phyloP scores from a whole-genome alignment of 2,329 filamentous ascomycete species.

The Clathrospora elynae region DNA sequence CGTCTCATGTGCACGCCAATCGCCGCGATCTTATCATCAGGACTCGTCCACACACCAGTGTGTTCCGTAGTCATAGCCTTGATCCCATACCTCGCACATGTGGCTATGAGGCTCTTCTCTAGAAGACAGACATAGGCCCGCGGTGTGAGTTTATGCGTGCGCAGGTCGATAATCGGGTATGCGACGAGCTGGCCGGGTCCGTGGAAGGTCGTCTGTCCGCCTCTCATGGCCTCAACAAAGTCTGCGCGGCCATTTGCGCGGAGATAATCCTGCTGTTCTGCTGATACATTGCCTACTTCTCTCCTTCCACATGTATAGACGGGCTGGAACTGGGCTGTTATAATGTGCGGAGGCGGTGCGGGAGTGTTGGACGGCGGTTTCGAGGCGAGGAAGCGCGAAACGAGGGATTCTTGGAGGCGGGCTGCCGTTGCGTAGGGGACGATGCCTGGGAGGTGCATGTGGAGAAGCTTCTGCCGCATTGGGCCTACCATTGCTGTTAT shows the following conservation, averaged over 20 bases:
- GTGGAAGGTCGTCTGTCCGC: slow-evolving; percentile 93
- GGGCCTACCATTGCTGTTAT: slow-evolving; percentile 22
- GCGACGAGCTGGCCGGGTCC: slow-evolving; percentile 90
- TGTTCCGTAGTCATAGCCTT: slow-evolving; percentile 69
- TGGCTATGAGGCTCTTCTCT: slow-evolving; percentile 74
- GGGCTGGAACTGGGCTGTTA: slow-evolving; percentile 81
- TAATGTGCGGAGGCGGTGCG: slow-evolving; percentile 66
- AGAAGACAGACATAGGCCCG: slow-evolving; percentile 78
- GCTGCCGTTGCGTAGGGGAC: slow-evolving; percentile 62
- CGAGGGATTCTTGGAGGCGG: slow-evolving; percentile 62
- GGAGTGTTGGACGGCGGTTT: slow-evolving; percentile 57
- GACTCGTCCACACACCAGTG: slow-evolving; percentile 76
- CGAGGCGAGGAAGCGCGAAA: slow-evolving; percentile 62
- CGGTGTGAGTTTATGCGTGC: slow-evolving; percentile 69
- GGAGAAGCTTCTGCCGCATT: slow-evolving; percentile 62
- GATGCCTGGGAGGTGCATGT: slow-evolving; percentile 62
- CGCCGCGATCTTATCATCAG: slow-evolving; percentile 76
- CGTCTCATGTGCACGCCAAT: slow-evolving; percentile 89
- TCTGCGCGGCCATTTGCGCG: slow-evolving; percentile 56
- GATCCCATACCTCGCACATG: slow-evolving; percentile 66
- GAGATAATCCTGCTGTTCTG: slow-evolving; percentile 52
- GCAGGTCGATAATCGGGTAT: slow-evolving; percentile 89
- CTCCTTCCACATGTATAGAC: slow-evolving; percentile 91
- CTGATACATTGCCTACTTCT: slow-evolving; percentile 62
- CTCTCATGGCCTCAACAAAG: slow-evolving; percentile 75